Percentiles rank a stretch among this genome's conserved stretches.
phyloP scores from a whole-genome alignment of 176 grass and related monocot species.

The Rhynchospora tenuis region DNA sequence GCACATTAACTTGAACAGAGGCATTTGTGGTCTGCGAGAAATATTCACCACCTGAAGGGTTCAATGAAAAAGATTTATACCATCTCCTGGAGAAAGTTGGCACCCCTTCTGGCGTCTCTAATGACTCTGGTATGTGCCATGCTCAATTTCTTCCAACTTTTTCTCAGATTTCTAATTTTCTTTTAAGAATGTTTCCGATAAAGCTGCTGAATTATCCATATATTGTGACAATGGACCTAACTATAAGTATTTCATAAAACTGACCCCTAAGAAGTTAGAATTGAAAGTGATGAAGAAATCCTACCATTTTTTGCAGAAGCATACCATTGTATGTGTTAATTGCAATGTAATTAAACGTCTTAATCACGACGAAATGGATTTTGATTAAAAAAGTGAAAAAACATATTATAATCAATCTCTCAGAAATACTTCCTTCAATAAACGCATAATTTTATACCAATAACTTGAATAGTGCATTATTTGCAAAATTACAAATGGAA shows the following conservation, averaged over 20 bases:
- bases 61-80: conserved; percentile 78
- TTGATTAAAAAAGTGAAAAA: background rate
- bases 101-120: conserved; percentile 54
- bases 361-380: background rate
- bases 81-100: conserved; percentile 87
- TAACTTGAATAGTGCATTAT: background rate
- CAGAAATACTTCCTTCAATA: background rate
- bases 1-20: conserved; percentile 42
- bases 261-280: background rate
- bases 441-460: background rate
- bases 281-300: background rate
- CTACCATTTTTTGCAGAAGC: background rate
- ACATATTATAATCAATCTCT: background rate
- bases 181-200: background rate
- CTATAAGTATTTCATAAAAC: background rate
- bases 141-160: background rate
- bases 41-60: conserved; percentile 79
- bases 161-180: background rate
- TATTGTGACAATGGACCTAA: background rate
- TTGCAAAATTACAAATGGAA: background rate
- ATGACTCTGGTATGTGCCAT: background rate
- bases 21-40: conserved; percentile 90
- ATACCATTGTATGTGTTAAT: background rate
- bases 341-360: background rate
- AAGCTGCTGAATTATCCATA: background rate